A percentile compares a stretch with the other conserved stretches of the same genome.
These are phyloP conservation scores for Silene conica DNA, from an alignment of 148 eudicot species.

Conservation along the genomic window DNA sequence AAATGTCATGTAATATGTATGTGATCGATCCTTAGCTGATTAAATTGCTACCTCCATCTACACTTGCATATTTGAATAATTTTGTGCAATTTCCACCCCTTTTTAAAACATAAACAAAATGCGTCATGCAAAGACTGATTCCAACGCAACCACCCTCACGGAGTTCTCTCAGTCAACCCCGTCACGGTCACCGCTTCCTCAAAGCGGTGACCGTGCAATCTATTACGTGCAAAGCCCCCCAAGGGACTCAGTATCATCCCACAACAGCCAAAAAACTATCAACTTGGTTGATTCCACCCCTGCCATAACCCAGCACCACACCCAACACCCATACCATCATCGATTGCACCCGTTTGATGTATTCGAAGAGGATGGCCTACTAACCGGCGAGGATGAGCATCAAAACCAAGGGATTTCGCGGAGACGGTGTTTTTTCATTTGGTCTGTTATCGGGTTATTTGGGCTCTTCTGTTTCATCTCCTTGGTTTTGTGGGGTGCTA, in stretches of 20 bases:
- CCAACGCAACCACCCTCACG: slow-evolving; percentile 64
- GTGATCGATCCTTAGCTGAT: too few relatives aligned
- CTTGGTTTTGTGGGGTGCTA: slow-evolving; percentile 80
- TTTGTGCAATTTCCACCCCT: not conserved
- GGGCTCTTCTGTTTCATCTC: slow-evolving; percentile 66
- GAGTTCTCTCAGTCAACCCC: slow-evolving; percentile 54
- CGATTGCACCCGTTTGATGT: slow-evolving; percentile 44
- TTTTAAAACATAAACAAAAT: slow-evolving; percentile 11
- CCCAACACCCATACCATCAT: slow-evolving; percentile 61
- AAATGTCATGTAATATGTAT: not conserved
- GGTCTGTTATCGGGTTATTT: slow-evolving; percentile 54
- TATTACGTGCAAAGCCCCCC: slow-evolving; percentile 97
- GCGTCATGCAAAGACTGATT: slow-evolving; percentile 85
- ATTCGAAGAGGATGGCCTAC: slow-evolving; percentile 72
- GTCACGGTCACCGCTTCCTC: slow-evolving; percentile 36
- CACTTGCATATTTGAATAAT: not conserved
- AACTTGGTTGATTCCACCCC: slow-evolving; percentile 43
- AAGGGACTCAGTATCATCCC: slow-evolving; percentile 49
- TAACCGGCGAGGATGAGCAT: slow-evolving; percentile 33
- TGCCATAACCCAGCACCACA: slow-evolving; percentile 39
- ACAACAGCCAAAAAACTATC: slow-evolving; percentile 39
- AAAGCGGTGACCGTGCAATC: slow-evolving; percentile 19
- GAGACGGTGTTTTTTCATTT: slow-evolving; percentile 43
- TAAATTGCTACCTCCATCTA: too few relatives aligned
- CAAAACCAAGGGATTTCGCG: slow-evolving; percentile 28